Base-by-base conservation (phyloP, 805 yeast genomes). In the Millerozyma acaciae region DNA sequence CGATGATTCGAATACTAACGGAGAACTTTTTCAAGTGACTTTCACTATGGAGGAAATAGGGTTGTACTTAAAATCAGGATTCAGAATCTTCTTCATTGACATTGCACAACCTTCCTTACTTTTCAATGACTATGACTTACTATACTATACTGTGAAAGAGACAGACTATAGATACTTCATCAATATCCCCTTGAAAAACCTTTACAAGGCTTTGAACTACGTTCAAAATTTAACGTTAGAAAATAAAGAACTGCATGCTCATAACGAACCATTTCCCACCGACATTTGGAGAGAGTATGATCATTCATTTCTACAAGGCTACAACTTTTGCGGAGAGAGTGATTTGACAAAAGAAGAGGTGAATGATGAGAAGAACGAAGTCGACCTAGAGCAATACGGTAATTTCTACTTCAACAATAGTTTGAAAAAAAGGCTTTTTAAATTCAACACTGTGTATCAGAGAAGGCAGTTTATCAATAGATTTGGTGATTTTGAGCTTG, bases 31-130 rank as follows among this genome's bases (percentile, higher is more conserved):
- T 15, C 57, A 57, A 34, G 57, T 73, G 8, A 67, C 68, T 26
- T 50, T 76, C 21, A 51, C 60, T 1, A 67, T 78, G 69, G 81
- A 76, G 40, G 84, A 78, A 42, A 63, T 71, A 4, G 83, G 83
- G 0, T 48, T 71, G 16, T 70, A 67, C 39, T 41, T 73, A 16
- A 79, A 78, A 48, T 62, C 73, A 0, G 78, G 80, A 2, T 67
- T 76, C 37, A 52, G 67, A 21, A 61, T 73, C 5, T 61, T 50
- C 27, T 71, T 66, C 45, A 53, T 73, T 24, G 76, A 73, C 38
- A 48, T 67, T 5, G 53, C 66, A 8, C 68, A 57, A 42, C 70
- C 68, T 3, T 57, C 69, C 4, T 32, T 57, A 29, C 45, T 67
- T 15, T 62, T 62, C 44, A 67, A 67, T 41, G 69, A 66, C 26